These are phyloP conservation scores for Dictyostelium firmibasis DNA, from an alignment of 78 protist genomes.

Conservation along the genomic window DNA sequence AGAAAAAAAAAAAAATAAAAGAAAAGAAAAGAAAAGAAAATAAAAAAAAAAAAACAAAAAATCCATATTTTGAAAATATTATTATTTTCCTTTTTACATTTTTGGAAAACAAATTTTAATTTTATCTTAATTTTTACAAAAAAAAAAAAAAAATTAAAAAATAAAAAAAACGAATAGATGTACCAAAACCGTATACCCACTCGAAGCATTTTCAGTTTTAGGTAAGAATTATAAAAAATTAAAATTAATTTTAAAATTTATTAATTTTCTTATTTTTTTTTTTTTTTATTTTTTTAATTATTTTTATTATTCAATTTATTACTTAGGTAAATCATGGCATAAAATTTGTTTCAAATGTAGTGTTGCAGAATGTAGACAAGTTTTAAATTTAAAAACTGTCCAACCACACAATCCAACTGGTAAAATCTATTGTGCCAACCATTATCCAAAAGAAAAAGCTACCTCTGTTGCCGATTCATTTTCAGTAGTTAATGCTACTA, in stretches of 20 bases:
- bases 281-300: no score
- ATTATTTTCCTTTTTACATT: no score
- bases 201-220: conserved; percentile 28
- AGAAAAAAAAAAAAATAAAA: neutral
- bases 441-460: conserved; percentile 72
- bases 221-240: neutral
- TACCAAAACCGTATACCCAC: conserved; percentile 35
- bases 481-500: conserved; percentile 50
- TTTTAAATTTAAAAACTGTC: conserved; percentile 59
- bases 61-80: no score
- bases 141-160: neutral
- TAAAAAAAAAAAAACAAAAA: no score
- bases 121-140: no score
- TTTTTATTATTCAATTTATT: no score
- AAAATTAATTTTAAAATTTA: neutral
- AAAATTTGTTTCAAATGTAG: conserved; percentile 54
- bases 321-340: conserved; percentile 70
- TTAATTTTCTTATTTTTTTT: no score
- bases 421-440: conserved; percentile 68
- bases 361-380: conserved; percentile 65
- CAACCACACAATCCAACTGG: conserved; percentile 75
- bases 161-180: neutral
- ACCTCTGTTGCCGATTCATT: conserved; percentile 75
- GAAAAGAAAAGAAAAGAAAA: neutral
- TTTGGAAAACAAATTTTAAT: neutral